Base-by-base conservation (phyloP, 2,329 filamentous ascomycete species). In the Apiospora rasikravindrae region DNA sequence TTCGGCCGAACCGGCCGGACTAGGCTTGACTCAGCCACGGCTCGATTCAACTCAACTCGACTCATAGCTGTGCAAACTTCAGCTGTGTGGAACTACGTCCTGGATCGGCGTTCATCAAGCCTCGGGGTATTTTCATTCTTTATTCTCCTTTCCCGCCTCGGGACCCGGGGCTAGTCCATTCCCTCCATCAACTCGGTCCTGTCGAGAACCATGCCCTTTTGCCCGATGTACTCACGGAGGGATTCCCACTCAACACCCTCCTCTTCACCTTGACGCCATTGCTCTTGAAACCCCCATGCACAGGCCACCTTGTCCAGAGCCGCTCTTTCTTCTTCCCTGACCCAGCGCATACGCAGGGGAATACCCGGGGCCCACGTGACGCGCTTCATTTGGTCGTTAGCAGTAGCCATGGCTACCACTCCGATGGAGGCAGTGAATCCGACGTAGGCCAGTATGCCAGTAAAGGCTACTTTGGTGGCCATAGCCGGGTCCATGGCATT, bases 371-470 rank as follows among this genome's bases (percentile, higher is more conserved):
- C 88, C 96, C 96, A 99, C 2, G 94, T 95, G 6, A 98, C 94
- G 26, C 96, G 90, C 78, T 93, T 92, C 94, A 98, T 98, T 82
- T 98, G 95, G 81, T 98, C 95, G 82, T 98, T 98, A 73, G 92
- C 88, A 45, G 96, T 98, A 37, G 94, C 91, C 73, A 97, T 86
- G 11, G 96, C 94, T 49, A 98, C 90, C 57, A 96, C 84, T 2
- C 96, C 96, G 70, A 98, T 89, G 13, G 92, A 94, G 4, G 90
- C 91, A 5, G 95, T 95, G 74, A 94, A 94, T 26, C 90, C 88
- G 57, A 97, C 87, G 81, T 98, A 99, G 8, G 94, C 93, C 73
- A 96, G 84, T 69, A 96, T 93, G 16, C 94, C 95, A 0, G 89
- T 89, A 79, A 97, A 94, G 5, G 93, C 92, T 73, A 97, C 90